Conservation (phyloP, 768 basidiomycete species). For the Podaxis sp. region DNA sequence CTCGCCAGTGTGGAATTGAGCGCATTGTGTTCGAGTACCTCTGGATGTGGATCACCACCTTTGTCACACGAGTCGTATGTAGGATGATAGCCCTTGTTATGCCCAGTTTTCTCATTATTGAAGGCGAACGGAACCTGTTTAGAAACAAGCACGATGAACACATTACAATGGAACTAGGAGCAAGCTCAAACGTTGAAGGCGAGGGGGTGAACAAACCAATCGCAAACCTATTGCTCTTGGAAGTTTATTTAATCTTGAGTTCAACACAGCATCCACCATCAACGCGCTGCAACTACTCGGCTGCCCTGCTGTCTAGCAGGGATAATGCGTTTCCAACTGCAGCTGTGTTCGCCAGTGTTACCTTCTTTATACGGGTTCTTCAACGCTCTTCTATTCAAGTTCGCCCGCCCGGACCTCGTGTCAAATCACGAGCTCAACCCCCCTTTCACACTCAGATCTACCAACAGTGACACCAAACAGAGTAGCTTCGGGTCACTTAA, state of each 20-base stretch:
- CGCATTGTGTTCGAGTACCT: constrained; percentile 41
- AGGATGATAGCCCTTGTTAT: constrained; percentile 39
- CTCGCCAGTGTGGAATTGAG: constrained; percentile 26
- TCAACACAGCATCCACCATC: not conserved
- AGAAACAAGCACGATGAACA: not conserved
- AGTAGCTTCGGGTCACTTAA: not conserved
- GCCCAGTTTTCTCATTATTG: constrained; percentile 28
- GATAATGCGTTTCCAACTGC: constrained; percentile 15
- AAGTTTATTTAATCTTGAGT: constrained; percentile 22
- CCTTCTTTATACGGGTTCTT: constrained; percentile 24
- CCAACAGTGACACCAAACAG: not conserved
- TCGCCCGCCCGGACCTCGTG: constrained; percentile 18
- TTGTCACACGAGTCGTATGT: constrained; percentile 37
- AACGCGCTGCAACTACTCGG: constrained; percentile 35
- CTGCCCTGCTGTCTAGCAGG: constrained; percentile 23
- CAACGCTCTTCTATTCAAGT: constrained; percentile 22
- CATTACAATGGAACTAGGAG: not conserved
- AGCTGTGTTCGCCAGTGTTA: constrained; percentile 15
- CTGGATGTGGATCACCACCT: constrained; percentile 45
- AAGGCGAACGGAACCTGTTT: constrained; percentile 19
- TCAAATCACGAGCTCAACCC: not conserved
- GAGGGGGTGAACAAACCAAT: constrained; percentile 19
- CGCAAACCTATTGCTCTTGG: constrained; percentile 40
- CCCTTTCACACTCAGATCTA: not conserved
- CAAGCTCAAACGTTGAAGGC: constrained; percentile 6